Base-by-base conservation (phyloP, 2,329 filamentous ascomycete genomes). In the Pseudogymnoascus sp. region DNA sequence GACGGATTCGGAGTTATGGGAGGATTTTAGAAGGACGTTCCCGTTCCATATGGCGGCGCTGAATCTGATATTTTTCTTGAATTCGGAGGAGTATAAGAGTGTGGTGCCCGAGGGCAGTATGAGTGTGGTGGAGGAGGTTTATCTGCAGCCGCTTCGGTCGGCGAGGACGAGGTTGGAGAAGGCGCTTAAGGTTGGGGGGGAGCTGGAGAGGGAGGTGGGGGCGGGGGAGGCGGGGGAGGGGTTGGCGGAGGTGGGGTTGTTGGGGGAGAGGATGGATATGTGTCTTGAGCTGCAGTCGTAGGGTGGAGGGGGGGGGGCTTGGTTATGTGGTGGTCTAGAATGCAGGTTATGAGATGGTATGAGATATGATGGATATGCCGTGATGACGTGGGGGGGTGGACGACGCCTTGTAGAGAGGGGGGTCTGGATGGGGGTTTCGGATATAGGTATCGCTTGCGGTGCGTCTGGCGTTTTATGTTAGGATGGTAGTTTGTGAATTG, bases 21-120 rank as follows among this genome's bases (percentile, higher is more conserved):
- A 85, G 23, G 83, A 82, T 67, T 81, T 83, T 77, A 71, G 71
- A 11, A 77, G 79, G 66, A 81, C 81, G 60, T 77, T 78, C 60
- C 76, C 81, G 1, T 83, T 87, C 65, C 76, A 87, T 62, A 75
- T 87, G 66, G 83, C 87, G 67, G 82, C 82, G 0, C 80, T 82
- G 64, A 87, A 87, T 68, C 79, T 81, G 7, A 78, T 83, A 62
- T 83, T 87, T 67, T 73, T 87, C 19, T 81, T 83, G 69, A 74
- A 75, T 3, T 76, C 79, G 7, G 72, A 75, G 36, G 74, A 73
- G 19, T 80, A 78, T 71, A 75, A 73, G 63, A 74, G 79, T 50
- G 71, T 86, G 5, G 78, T 84, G 9, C 85, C 85, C 1, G 75
- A 74, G 1, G 83, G 82, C 0, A 84, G 86, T 80, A 78, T 79